These are phyloP conservation scores for Penicillium occitanis DNA, from an alignment of 2,329 filamentous ascomycete species.

Conservation along the genomic window DNA sequence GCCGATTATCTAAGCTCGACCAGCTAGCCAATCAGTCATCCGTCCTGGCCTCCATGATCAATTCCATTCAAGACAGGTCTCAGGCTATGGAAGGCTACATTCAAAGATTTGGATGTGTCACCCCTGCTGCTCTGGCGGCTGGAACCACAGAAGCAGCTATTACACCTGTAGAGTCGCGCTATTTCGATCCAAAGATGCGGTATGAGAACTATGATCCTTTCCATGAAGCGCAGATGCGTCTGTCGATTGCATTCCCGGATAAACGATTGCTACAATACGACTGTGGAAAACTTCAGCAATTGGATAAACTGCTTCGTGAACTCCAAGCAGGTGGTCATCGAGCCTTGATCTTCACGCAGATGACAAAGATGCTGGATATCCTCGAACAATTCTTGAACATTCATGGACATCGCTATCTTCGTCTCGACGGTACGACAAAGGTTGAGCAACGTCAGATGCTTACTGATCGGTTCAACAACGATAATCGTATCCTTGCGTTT, in stretches of 20 bases:
- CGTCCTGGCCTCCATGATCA: constrained; percentile 59
- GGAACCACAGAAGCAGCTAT: constrained; percentile 70
- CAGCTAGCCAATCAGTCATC: constrained; percentile 73
- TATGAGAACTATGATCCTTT: constrained; percentile 71
- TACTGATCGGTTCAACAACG: constrained; percentile 95
- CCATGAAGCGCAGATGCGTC: constrained; percentile 87
- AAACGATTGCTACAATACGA: constrained; percentile 96
- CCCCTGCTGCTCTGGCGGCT: constrained; percentile 79
- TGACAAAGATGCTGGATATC: constrained; percentile 98
- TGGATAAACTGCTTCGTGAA: constrained; percentile 81
- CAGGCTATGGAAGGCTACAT: constrained; percentile 71
- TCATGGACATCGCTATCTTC: constrained; percentile 93
- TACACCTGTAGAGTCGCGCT: constrained; percentile 59
- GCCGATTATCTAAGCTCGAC: constrained; percentile 63
- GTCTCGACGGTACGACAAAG: constrained; percentile 93
- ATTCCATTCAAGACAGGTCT: constrained; percentile 71
- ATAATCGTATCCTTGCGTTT: constrained; percentile 87
- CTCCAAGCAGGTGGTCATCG: constrained; percentile 89
- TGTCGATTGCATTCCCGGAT: constrained; percentile 95
- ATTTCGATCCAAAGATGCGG: constrained; percentile 48
- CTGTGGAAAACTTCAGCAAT: constrained; percentile 89
- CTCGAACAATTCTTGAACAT: constrained; percentile 97
- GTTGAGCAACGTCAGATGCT: constrained; percentile 93
- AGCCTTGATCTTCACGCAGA: constrained; percentile 97
- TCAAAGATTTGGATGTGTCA: constrained; percentile 87